Percentiles rank a stretch among this genome's conserved stretches.
Evolutionary conservation across 116 monocot genomes (phyloP).

Genomic region (Posidonia oceanica): DNA sequence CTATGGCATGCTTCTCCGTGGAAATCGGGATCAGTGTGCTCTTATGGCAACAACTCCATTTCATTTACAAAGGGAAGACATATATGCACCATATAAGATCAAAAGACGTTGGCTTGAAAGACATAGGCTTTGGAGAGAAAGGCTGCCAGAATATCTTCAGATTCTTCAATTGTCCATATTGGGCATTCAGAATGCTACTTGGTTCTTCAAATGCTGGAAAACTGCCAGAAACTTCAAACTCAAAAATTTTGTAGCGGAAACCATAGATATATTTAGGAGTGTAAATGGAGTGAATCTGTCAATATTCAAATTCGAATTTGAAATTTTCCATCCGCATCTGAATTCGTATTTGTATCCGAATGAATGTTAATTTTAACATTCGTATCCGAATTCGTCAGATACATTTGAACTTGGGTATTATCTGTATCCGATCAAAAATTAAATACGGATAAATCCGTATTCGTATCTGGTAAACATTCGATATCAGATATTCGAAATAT

Average conservation of each 20-base stretch:
- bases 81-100: constrained; percentile 48
- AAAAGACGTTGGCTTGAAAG: constrained; percentile 8
- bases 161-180: constrained; percentile 74
- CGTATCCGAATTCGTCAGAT: no score
- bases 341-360: no score
- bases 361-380: no score
- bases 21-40: constrained; percentile 58
- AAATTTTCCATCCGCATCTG: no score
- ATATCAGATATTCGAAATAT: no score
- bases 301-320: no score
- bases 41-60: constrained; percentile 75
- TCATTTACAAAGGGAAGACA: constrained; percentile 75
- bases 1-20: constrained; percentile 59
- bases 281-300: no score
- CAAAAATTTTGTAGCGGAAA: constrained; percentile 38
- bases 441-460: no score
- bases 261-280: no score
- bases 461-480: no score
- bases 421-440: no score
- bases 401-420: no score
- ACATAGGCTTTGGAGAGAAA: constrained; percentile 25
- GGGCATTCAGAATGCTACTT: constrained; percentile 30
- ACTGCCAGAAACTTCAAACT: constrained; percentile 39
- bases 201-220: constrained; percentile 36
- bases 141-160: constrained; percentile 68